Percentiles rank a stretch among this genome's conserved stretches.
These are phyloP conservation scores for Trichoderma atroviride DNA, from an alignment of 2,329 filamentous ascomycete genomes.

Conservation along the genomic window DNA sequence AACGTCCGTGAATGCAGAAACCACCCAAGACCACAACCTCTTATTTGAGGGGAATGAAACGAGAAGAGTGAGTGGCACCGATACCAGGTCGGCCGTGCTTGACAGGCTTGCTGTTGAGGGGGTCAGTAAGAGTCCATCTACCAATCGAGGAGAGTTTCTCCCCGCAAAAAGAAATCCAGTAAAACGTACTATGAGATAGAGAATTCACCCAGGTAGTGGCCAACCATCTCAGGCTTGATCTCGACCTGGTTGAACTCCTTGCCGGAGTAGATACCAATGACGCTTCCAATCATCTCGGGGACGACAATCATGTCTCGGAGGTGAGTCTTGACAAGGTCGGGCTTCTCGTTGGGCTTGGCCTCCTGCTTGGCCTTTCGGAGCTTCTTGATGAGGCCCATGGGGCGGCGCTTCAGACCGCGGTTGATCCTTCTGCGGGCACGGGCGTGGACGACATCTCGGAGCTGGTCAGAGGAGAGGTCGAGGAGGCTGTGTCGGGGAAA, in stretches of 20 bases:
- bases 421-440: slow-evolving; percentile 99
- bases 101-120: slow-evolving; percentile 81
- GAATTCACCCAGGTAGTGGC: slow-evolving; percentile 99
- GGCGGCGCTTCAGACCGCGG: slow-evolving; percentile 99
- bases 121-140: slow-evolving; percentile 50
- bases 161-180: slow-evolving; percentile 45
- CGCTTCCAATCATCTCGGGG: slow-evolving; percentile 98
- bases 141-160: too few species aligned
- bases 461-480: slow-evolving; percentile 96
- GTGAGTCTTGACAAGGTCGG: slow-evolving; percentile 98
- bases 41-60: slow-evolving; percentile 99
- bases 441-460: slow-evolving; percentile 99
- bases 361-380: slow-evolving; percentile 99
- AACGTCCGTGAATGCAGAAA: slow-evolving; percentile 61
- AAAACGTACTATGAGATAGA: slow-evolving; percentile 91
- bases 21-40: slow-evolving; percentile 59
- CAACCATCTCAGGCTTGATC: slow-evolving; percentile 99
- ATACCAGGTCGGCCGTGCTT: slow-evolving; percentile 99
- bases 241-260: slow-evolving; percentile 99
- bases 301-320: slow-evolving; percentile 99
- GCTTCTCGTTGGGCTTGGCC: slow-evolving; percentile 99
- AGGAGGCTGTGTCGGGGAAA: slow-evolving; percentile 70
- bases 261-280: slow-evolving; percentile 99
- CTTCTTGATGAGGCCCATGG: slow-evolving; percentile 99
- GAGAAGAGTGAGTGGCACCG: slow-evolving; percentile 99